Percentiles rank a stretch among this genome's conserved stretches.
Evolutionary conservation across 2,329 filamentous ascomycete genomes (phyloP).

Genomic region (Claviceps digitariae): DNA sequence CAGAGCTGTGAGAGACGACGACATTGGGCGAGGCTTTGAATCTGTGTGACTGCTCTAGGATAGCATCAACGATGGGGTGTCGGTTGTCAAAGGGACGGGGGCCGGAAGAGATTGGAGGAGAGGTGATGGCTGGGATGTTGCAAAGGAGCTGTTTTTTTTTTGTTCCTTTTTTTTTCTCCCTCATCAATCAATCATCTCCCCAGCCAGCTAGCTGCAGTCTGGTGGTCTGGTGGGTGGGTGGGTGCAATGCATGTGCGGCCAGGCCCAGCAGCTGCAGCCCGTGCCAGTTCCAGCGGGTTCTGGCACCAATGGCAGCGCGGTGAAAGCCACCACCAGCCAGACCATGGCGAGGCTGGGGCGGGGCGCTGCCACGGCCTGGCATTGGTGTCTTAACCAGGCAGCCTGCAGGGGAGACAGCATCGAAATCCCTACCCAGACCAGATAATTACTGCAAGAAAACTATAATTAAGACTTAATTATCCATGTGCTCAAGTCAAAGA

Average conservation of each 20-base stretch:
- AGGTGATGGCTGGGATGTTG: not conserved
- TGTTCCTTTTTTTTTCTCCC: not conserved
- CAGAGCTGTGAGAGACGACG: slow-evolving; percentile 18
- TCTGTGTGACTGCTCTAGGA: not conserved
- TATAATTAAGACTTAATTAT: no score
- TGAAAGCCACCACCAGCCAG: no score
- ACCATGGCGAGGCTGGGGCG: no score
- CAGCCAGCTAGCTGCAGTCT: not conserved
- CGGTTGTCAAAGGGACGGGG: not conserved
- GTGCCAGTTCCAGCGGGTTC: not conserved
- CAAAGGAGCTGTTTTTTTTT: not conserved
- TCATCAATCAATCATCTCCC: not conserved
- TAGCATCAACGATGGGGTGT: not conserved
- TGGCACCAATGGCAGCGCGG: not conserved
- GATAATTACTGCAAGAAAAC: no score
- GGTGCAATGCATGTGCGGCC: not conserved
- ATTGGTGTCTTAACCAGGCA: no score
- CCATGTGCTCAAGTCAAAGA: no score
- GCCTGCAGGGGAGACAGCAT: no score
- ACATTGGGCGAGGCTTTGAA: slow-evolving; percentile 10
- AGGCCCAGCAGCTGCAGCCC: no score
- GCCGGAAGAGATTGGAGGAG: not conserved
- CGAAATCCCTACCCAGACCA: no score
- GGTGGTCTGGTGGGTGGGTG: no score
- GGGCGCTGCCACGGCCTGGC: no score